Evolutionary conservation across 495 filamentous ascomycete species (phyloP).

Genomic region (Darksidea phi): DNA sequence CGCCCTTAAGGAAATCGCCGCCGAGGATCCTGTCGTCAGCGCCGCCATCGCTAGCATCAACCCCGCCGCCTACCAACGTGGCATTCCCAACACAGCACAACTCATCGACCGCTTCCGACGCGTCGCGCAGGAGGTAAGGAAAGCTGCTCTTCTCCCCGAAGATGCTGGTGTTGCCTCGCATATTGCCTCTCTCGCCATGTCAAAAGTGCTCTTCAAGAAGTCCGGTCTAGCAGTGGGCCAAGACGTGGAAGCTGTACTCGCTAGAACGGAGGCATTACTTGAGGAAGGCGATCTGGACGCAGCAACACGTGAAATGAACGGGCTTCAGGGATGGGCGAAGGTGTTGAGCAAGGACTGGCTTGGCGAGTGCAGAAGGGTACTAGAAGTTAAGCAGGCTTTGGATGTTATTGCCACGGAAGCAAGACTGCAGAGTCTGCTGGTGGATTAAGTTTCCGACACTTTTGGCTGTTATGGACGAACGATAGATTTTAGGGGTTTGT

Average conservation of each 20-base stretch:
- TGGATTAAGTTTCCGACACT: slow-evolving; percentile 35
- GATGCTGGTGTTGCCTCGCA: slow-evolving; percentile 92
- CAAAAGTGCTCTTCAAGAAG: slow-evolving; percentile 92
- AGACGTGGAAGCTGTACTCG: slow-evolving; percentile 92
- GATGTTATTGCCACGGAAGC: slow-evolving; percentile 66
- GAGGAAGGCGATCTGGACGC: slow-evolving; percentile 90
- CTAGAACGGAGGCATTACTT: slow-evolving; percentile 79
- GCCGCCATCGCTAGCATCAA: slow-evolving; percentile 94
- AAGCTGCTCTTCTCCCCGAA: slow-evolving; percentile 86
- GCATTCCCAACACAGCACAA: slow-evolving; percentile 75
- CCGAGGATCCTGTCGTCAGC: slow-evolving; percentile 75
- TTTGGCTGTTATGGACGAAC: background rate
- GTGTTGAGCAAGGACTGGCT: slow-evolving; percentile 91
- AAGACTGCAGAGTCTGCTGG: slow-evolving; percentile 46
- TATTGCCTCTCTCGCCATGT: slow-evolving; percentile 80
- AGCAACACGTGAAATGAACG: slow-evolving; percentile 93
- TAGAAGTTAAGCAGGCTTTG: slow-evolving; percentile 93
- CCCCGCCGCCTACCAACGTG: slow-evolving; percentile 87
- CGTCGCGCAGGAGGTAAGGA: slow-evolving; percentile 89
- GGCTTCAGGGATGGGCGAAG: slow-evolving; percentile 87
- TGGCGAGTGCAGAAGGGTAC: slow-evolving; percentile 76
- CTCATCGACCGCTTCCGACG: slow-evolving; percentile 94
- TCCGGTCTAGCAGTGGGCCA: slow-evolving; percentile 69
- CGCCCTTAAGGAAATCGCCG: slow-evolving; percentile 87
- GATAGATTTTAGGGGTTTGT: background rate